Conservation (phyloP, 345 rosid species). For the Psidium guajava region DNA sequence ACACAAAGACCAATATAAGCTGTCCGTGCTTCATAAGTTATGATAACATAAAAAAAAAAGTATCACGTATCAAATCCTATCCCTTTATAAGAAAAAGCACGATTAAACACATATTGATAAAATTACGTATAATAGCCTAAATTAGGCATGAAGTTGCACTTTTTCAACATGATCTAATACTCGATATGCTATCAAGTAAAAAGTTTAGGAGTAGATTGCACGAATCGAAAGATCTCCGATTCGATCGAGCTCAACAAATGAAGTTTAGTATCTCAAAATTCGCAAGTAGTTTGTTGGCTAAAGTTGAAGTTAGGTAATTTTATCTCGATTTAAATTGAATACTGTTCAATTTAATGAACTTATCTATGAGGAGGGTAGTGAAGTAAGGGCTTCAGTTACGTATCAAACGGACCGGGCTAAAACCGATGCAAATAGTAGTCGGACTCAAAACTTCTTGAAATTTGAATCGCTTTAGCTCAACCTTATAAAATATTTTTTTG, state of each 20-base stretch:
- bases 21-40: too few species aligned
- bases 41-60: too few species aligned
- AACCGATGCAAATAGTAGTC: not conserved
- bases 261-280: not conserved
- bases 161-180: not conserved
- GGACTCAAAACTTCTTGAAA: not conserved
- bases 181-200: not conserved
- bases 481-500: not conserved
- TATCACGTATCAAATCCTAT: not conserved
- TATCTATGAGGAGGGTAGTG: not conserved
- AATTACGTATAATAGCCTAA: not conserved
- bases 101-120: not conserved
- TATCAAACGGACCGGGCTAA: not conserved
- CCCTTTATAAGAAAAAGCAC: not conserved
- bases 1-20: too few species aligned
- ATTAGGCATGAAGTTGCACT: not conserved
- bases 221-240: not conserved
- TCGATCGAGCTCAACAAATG: not conserved
- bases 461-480: not conserved
- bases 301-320: not conserved
- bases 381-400: not conserved
- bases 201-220: not conserved
- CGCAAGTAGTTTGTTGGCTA: not conserved
- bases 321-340: not conserved
- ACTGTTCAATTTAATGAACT: not conserved